phyloP scores from a whole-genome alignment of 1,139 yeast genomes.

The Zygoascus hellenicus region DNA sequence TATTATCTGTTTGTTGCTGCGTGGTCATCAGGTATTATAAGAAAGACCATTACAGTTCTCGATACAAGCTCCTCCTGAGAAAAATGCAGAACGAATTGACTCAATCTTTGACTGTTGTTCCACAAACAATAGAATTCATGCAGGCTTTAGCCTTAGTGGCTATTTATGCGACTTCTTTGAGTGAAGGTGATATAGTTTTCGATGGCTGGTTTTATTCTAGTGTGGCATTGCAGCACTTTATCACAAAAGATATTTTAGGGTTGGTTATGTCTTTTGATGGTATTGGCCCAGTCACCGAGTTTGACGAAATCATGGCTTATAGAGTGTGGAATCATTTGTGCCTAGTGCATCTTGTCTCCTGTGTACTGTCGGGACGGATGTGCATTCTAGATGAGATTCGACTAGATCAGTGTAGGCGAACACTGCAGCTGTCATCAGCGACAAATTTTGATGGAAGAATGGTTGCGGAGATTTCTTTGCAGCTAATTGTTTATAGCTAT shows the following conservation, averaged over 20 bases:
- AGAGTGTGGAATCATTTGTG: constrained; percentile 71
- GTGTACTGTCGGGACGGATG: constrained; percentile 67
- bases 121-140: constrained; percentile 50
- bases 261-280: constrained; percentile 33
- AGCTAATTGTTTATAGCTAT: constrained; percentile 56
- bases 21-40: constrained; percentile 51
- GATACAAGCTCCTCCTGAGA: constrained; percentile 35
- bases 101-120: constrained; percentile 39
- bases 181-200: constrained; percentile 44
- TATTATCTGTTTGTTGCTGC: constrained; percentile 61
- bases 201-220: constrained; percentile 63
- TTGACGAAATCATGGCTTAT: constrained; percentile 47
- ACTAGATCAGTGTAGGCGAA: constrained; percentile 55
- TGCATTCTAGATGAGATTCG: constrained; percentile 66
- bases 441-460: constrained; percentile 80
- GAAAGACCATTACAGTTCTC: constrained; percentile 19
- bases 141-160: constrained; percentile 61
- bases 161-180: constrained; percentile 54
- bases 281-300: constrained; percentile 39
- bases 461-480: constrained; percentile 70
- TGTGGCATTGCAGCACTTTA: constrained; percentile 52
- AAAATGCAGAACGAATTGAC: constrained; percentile 43
- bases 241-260: constrained; percentile 42
- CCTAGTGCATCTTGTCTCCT: constrained; percentile 61
- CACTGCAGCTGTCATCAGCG: constrained; percentile 56